Base-by-base conservation (phyloP, 2,329 filamentous ascomycete species). In the Xylariaceae sp. region DNA sequence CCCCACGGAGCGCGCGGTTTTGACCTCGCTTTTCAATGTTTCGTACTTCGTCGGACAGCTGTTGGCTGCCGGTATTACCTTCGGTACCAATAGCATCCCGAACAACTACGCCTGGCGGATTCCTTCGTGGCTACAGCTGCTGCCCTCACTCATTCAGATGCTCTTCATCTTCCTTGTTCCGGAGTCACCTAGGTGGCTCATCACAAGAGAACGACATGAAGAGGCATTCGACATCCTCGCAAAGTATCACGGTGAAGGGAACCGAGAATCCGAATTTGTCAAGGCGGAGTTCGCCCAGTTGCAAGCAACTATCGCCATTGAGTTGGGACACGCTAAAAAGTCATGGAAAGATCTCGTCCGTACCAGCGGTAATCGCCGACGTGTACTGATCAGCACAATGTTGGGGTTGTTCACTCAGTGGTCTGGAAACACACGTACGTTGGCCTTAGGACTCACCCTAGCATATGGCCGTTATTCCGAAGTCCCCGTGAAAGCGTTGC, bases 11-110 rank as follows among this genome's bases (percentile, higher is more conserved):
- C 78, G 81, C 50, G 73, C 80, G 0, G 72, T 81, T 39, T 58
- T 84, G 51, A 84, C 80, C 1, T 82, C 80, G 9, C 72, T 84
- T 4, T 84, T 84, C 72, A 84, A 84, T 62, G 76, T 71, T 67
- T 78, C 77, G 10, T 83, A 80, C 62, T 76, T 81, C 57, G 67
- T 83, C 41, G 80, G 80, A 3, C 70, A 73, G 47, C 77, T 81
- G 47, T 49, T 72, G 3, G 74, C 78, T 2, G 75, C 78, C 0
- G 76, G 68, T 6, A 80, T 80, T 45, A 73, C 74, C n/a, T 76
- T 79, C 52, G 73, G 74, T 21, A 81, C 78, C 5, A 71, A 71
- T 61, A 66, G 56, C 45, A 74, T 75, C 22, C 5, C 54, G 0
- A 68, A 48, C 47, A 64, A 75, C 49, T 73, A 70, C 67, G 68